phyloP scores from a whole-genome alignment of 495 filamentous ascomycete genomes.

The Parachaetomium inaequale region DNA sequence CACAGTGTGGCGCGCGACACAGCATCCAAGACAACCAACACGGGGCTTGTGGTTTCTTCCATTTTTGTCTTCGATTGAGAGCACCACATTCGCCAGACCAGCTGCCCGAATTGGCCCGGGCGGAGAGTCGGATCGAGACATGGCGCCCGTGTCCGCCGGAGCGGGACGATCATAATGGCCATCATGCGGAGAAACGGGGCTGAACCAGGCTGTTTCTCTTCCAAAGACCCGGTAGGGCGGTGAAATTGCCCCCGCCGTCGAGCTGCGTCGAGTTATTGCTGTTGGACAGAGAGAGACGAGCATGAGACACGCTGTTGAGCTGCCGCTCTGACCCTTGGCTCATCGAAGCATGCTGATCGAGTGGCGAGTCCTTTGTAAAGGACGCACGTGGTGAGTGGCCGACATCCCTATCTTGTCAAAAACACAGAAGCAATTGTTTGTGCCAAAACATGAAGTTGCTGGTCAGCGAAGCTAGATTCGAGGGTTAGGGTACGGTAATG shows the following conservation, averaged over 20 bases:
- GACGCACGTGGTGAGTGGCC: no score
- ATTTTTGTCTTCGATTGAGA: no score
- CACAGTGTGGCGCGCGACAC: not conserved
- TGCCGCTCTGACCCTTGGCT: not conserved
- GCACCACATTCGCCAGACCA: not conserved
- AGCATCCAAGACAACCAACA: not conserved
- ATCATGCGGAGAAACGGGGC: not conserved
- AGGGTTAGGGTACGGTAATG: not conserved
- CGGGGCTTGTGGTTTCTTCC: not conserved
- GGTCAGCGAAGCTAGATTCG: not conserved
- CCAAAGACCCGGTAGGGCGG: constrained; percentile 1
- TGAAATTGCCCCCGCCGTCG: not conserved
- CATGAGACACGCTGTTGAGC: not conserved
- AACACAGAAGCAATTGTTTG: no score
- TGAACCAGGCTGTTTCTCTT: not conserved
- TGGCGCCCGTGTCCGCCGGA: not conserved
- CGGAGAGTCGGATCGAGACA: not conserved
- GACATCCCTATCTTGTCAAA: no score
- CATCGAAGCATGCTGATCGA: no score
- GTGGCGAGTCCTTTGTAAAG: not conserved
- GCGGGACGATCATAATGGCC: constrained; percentile 8
- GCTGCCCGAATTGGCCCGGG: not conserved
- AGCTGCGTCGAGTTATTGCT: not conserved
- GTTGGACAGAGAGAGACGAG: not conserved
- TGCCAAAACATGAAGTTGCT: no score